Base-by-base conservation (phyloP, 768 basidiomycete species). In the Naematelia encephala region DNA sequence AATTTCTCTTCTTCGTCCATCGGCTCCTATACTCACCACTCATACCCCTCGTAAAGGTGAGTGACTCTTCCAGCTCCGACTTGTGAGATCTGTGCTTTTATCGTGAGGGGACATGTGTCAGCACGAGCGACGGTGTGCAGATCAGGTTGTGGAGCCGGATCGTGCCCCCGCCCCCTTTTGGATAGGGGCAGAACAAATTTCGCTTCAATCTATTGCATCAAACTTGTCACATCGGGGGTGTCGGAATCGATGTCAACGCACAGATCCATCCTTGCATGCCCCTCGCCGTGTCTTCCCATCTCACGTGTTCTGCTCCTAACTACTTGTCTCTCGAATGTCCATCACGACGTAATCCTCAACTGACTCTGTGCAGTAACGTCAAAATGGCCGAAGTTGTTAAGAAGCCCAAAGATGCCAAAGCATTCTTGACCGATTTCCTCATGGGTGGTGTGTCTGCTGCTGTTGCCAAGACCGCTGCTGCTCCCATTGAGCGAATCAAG, bases 401-500 rank as follows among this genome's bases (percentile, higher is more conserved):
- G 83, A 93, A 83, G 84, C 82, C 82, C 80, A 97, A 97, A 84
- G 80, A 85, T 76, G 88, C 89, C 62, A 85, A 89, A 85, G 91
- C 94, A 10, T 96, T 97, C 82, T 84, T 88, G 72, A 80, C 66
- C 59, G 71, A 78, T 61, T 78, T 76, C 75, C 68, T 76, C 57
- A 75, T 76, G 75, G 78, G 25, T 62, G 92, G 90, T 73, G 76
- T 77, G 56, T 78, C 77, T 55, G 79, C 80, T 66, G 96, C 96
- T 70, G 90, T 98, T 79, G 89, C 96, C 56, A 99, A 99, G 86
- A 98, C 96, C 68, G 89, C 89, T 67, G 96, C 96, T 72, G 96
- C 96, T 66, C 96, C 96, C 81, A 99, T 99, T 75, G 96, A 98
- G 86, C 92, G 96, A 78, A 94, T 99, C 81, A 99, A 99, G 81